Evolutionary conservation across 2,329 filamentous ascomycete species (phyloP), one percentile per base, ranked within the genome.

Genomic region (Fusarium subtropicale): DNA sequence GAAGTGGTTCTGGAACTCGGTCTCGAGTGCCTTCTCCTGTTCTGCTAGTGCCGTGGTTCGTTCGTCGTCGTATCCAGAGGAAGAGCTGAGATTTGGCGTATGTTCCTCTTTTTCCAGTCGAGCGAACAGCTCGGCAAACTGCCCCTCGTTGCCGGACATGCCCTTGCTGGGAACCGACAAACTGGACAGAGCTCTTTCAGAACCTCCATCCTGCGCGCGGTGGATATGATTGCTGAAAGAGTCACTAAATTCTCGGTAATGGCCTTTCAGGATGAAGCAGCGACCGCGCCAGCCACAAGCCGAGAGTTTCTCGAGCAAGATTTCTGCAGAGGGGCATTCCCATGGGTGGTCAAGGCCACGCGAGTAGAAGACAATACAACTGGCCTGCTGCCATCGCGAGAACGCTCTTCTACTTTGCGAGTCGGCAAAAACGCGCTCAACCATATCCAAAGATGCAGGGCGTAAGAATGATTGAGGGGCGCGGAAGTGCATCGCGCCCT

Each of bases 181-280:
- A 26, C 62, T 62, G 12, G 44, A 20, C 7, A 74, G 66, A 34
- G 38, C 75, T 45, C 82, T 81, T 4, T 80, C 60, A 57, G 82
- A 81, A 44, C 81, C 77, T 38, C 78, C 79, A 80, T 84, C 63
- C 78, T 83, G 31, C 76, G 71, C 7, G 81, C 82, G 22, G 78
- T 79, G 61, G 26, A 87, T 84, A 63, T 86, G 83, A 61, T 82
- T 83, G 62, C 82, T 81, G 65, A 86, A 88, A 0, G 84, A 85
- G 28, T 79, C 78, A 18, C 84, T 85, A 64, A 88, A 88, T 65
- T 88, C 86, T 47, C 81, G 80, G 71, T 85, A 88, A 55, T 86
- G 84, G 1, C 86, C 86, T 70, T 87, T 87, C 34, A 88, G 79
- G 10, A 88, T 78, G 69, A 87, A 87, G 61, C 80, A 84, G 41